Evolutionary conservation across 176 grass and related monocot genomes (phyloP).

Genomic region (Oryza nivara): DNA sequence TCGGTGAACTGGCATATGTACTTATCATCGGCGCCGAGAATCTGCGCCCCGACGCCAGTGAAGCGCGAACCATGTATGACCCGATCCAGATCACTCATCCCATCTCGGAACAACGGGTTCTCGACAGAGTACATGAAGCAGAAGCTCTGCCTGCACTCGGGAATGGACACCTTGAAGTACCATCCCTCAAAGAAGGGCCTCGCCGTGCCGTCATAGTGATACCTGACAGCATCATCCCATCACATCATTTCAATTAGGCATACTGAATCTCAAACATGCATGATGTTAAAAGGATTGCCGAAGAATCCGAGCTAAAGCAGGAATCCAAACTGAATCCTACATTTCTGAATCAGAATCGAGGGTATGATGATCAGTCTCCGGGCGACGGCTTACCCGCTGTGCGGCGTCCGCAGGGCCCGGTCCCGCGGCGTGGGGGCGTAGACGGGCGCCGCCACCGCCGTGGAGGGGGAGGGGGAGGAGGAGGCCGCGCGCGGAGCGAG

Average conservation of each 20-base stretch:
- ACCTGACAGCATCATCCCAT: conserved; percentile 49
- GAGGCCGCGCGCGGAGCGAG: not conserved
- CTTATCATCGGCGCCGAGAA: conserved; percentile 86
- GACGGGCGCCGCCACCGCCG: conserved; percentile 42
- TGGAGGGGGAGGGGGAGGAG: not conserved
- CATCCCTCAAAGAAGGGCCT: conserved; percentile 86
- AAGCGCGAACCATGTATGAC: conserved; percentile 58
- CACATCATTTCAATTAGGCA: not conserved
- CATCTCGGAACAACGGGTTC: conserved; percentile 78
- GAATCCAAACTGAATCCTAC: not conserved
- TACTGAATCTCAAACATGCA: not conserved
- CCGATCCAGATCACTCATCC: conserved; percentile 65
- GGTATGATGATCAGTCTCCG: not conserved
- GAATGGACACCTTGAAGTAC: conserved; percentile 96
- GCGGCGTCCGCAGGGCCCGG: conserved; percentile 82
- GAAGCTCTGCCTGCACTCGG: conserved; percentile 72
- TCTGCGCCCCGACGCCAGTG: conserved; percentile 84
- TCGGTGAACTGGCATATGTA: conserved; percentile 90
- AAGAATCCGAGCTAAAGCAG: not conserved
- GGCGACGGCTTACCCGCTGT: conserved; percentile 64
- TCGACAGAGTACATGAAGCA: conserved; percentile 97
- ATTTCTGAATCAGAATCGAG: not conserved
- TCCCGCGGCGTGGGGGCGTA: conserved; percentile 69
- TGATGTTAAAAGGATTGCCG: no score
- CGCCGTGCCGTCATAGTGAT: conserved; percentile 80